Evolutionary conservation across 768 basidiomycete genomes (phyloP), one percentile per base, ranked within the genome.

Genomic region (Porpolomopsis calyptriformis): DNA sequence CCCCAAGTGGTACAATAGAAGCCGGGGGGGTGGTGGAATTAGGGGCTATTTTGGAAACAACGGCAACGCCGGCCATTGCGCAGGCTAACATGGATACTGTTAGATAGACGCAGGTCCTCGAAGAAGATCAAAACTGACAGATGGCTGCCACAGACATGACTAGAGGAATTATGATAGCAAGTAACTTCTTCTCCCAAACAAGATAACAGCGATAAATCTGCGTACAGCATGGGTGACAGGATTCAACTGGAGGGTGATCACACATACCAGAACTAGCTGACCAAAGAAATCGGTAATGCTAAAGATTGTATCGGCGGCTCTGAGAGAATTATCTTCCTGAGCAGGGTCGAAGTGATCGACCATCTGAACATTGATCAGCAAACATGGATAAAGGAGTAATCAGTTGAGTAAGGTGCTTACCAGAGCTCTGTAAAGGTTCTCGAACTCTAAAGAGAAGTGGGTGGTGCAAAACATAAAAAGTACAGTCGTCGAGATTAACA

Each of bases 171-270:
- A 65, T 31, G 22, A 63, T 40, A 27, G 71, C 36, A 46, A 55
- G 60, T 46, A 60, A 60, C 31, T 60, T 64, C 40, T 50, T 54
- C 1, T 52, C 59, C 67, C 69, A 72, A 38, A 72, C 38, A 49
- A 66, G 52, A 61, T 65, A 72, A 54, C 66, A 69, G 26, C 71
- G 70, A 46, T 69, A 70, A 10, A 46, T 46, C 43, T 49, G n/a
- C 10, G 18, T 34, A 18, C 12, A 4, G 10, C 18, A 11, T 14
- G 33, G 10, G 4, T 34, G 4, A 11, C 18, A 18, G 18, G 12
- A 34, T 11, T 4, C 33, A 11, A 34, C 14, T 34, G 33, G 18
- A 34, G 18, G 12, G 10, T 34, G 33, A 14, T 7, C 29, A 34
- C 10, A 34, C 18, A 14, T 18, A 34, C 33, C 4, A 44, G 19